Percentiles rank a stretch among this genome's conserved stretches.
Evolutionary conservation across 495 filamentous ascomycete species (phyloP).

Genomic region (Neurospora sp.): DNA sequence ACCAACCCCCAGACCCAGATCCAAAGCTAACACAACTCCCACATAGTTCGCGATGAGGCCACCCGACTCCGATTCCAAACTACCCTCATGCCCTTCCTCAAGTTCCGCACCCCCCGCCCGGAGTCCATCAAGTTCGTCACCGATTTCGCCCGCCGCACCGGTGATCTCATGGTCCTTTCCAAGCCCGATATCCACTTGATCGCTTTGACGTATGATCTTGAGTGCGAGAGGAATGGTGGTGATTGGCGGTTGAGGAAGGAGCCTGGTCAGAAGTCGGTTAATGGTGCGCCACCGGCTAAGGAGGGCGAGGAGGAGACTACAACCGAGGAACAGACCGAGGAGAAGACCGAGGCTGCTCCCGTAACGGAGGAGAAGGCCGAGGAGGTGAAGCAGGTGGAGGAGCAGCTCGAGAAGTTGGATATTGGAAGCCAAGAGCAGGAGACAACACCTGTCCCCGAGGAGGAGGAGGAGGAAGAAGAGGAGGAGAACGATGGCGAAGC

Average conservation of each 20-base stretch:
- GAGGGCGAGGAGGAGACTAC: constrained; percentile 20
- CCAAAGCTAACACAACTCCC: background rate
- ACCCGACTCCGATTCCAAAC: constrained; percentile 72
- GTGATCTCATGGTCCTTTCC: constrained; percentile 79
- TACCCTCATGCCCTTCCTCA: constrained; percentile 73
- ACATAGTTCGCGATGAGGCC: constrained; percentile 51
- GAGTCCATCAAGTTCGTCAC: constrained; percentile 68
- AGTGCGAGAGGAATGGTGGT: constrained; percentile 72
- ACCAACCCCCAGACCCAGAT: background rate
- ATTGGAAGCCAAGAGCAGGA: background rate
- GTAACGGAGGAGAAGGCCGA: constrained; percentile 11
- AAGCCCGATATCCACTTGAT: constrained; percentile 79
- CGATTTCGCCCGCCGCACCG: constrained; percentile 81
- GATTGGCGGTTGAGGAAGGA: constrained; percentile 65
- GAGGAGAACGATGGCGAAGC: constrained; percentile 23
- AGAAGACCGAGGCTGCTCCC: background rate
- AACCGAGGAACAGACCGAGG: constrained; percentile 20
- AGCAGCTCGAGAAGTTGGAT: constrained; percentile 9
- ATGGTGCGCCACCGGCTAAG: constrained; percentile 52
- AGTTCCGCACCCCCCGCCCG: constrained; percentile 58
- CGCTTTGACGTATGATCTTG: constrained; percentile 84
- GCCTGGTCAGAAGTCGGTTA: constrained; percentile 65
- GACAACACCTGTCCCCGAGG: background rate
- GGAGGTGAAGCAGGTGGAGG: constrained; percentile 35
- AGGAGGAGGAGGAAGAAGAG: constrained; percentile 31